Evolutionary conservation across 2,329 filamentous ascomycete genomes (phyloP), one percentile per base, ranked within the genome.

Genomic region (Cercospora sojina): DNA sequence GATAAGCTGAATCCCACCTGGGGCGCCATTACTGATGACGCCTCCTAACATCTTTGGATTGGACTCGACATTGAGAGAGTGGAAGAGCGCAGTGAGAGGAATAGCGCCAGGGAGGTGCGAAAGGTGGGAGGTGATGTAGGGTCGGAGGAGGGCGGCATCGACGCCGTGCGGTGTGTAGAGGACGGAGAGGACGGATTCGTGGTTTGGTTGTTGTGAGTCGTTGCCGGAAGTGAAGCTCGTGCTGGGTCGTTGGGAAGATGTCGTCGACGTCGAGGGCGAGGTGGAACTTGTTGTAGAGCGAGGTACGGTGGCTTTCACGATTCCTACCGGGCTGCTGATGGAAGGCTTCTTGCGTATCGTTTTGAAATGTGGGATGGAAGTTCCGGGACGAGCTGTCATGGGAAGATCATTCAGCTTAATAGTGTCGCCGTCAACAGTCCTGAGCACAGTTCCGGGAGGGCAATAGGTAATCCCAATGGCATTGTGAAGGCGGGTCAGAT

Each of bases 381-480:
- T 56, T 16, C 59, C 63, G 18, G 32, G 51, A 62, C 51, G 59
- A 62, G 78, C 73, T 65, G 76, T 79, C 70, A 76, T 73, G 31
- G 78, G 68, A 29, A 69, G 63, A n/a, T 68, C 66, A n/a, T 51
- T 75, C 13, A 82, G 72, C 47, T 78, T 77, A 59, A 80, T 69
- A 38, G 78, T 76, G 49, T 74, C 74, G 35, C 75, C 76, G 12
- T 76, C 71, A 3, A 69, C 73, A 13, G 74, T 70, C 41, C 75
- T 80, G 20, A 80, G 74, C 3, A 78, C 72, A 32, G 75, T 79
- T 53, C 75, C 79, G 0, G 89, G 87, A 20, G 89, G 84, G 18
- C 85, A 84, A 74, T 92, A 92, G 1, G 90, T 92, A 71, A 92
- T 90, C 13, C 87, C 89, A 69, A 92, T 84, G 10, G 88, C 89